Evolutionary conservation across 2,329 filamentous ascomycete genomes (phyloP), one percentile per base, ranked within the genome.

Genomic region (Colletotrichum eremochloae): DNA sequence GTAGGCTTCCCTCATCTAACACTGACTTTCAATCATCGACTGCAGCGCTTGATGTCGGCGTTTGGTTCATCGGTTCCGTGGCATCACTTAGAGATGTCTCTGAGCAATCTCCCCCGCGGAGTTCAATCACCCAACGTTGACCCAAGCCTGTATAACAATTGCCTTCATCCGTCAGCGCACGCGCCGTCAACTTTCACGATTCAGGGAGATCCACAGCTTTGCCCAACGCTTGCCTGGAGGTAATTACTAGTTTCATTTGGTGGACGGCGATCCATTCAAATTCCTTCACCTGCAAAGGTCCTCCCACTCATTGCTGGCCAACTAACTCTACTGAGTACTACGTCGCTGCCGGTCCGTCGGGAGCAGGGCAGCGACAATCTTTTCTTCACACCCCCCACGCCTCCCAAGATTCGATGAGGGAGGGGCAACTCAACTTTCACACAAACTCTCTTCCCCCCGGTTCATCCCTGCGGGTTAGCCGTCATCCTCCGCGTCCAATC

Each of bases 401-500:
- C 62, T 71, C 67, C 60, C 52, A 55, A 64, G 56, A 56, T 52
- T 71, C 74, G 74, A 67, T 75, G 64, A 76, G 71, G 76, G 67
- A 36, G 33, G 18, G 42, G 58, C 73, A 74, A 62, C 12, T 42
- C 67, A 62, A 61, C 42, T 24, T 56, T 29, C 56, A 42, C 31
- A 52, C 36, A 33, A 53, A 53, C 12, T 33, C 31, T 42, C 20
- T n/a, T 24, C 29, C 61, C 73, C 76, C 74, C 76, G 52, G 62
- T 33, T 44, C 55, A 78, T 77, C 72, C 74, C 73, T 74, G 76
- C 79, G 79, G 78, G 75, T 79, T 77, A 76, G 74, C 72, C 75
- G 75, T 62, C 63, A 72, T 71, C 60, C 79, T 81, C 80, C 79
- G 81, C 79, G 78, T 57, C 84, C 83, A 85, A 85, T 84, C 73